phyloP scores from a whole-genome alignment of 1,284 basidiomycete species.

The Wolfiporia cocos region DNA sequence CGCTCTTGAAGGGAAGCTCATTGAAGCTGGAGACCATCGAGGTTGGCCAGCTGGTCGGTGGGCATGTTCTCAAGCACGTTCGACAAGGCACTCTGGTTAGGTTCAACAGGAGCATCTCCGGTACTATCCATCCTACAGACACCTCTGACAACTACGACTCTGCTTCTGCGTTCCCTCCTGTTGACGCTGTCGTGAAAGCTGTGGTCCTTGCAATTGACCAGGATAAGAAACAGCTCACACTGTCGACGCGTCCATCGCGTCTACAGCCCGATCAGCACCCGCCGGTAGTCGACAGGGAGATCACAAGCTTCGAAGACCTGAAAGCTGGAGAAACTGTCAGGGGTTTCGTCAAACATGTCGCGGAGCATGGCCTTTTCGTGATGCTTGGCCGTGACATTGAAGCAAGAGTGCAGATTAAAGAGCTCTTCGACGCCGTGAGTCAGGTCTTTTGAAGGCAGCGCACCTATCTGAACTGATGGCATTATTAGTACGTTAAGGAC shows the following conservation, averaged over 20 bases:
- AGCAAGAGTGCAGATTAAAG: constrained; percentile 90
- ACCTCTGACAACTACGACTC: constrained; percentile 71
- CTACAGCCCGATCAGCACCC: constrained; percentile 44
- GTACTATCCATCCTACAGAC: constrained; percentile 79
- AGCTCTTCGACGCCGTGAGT: constrained; percentile 84
- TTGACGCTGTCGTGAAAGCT: constrained; percentile 67
- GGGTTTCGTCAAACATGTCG: constrained; percentile 87
- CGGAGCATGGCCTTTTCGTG: constrained; percentile 89
- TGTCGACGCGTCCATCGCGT: constrained; percentile 77
- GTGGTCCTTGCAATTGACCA: constrained; percentile 65
- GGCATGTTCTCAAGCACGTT: constrained; percentile 69
- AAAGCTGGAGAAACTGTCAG: constrained; percentile 71
- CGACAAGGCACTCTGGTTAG: constrained; percentile 73
- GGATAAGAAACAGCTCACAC: constrained; percentile 58
- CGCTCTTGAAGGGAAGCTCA: constrained; percentile 41
- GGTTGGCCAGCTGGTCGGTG: constrained; percentile 70
- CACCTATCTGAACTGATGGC: not conserved
- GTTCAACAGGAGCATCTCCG: constrained; percentile 63
- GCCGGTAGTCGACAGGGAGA: constrained; percentile 64
- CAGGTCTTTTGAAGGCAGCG: not conserved
- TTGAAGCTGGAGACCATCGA: constrained; percentile 63
- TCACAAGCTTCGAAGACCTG: constrained; percentile 60
- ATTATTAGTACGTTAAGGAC: constrained; percentile 81
- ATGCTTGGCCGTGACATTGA: constrained; percentile 78
- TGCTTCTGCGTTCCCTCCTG: constrained; percentile 51